Percentiles rank a stretch among this genome's conserved stretches.
Evolutionary conservation across 768 basidiomycete species (phyloP).

Genomic region (Hypsizygus marmoreus): DNA sequence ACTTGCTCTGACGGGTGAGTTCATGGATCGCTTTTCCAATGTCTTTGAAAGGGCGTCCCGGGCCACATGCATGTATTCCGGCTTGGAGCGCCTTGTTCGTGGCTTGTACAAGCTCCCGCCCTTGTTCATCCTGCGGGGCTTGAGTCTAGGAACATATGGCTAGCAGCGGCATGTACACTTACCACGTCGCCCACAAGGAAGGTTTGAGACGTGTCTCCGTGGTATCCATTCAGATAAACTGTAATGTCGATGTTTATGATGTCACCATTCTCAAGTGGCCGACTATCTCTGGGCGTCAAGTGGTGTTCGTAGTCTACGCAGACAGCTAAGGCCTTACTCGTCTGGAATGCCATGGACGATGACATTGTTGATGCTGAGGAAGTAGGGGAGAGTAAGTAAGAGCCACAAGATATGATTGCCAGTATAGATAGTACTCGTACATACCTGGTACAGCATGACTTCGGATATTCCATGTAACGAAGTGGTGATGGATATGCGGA

Average conservation of each 20-base stretch:
- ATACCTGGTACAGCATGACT: slow-evolving; percentile 74
- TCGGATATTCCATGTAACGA: slow-evolving; percentile 72
- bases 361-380: slow-evolving; percentile 82
- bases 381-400: slow-evolving; percentile 43
- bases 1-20: slow-evolving; percentile 41
- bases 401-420: not conserved
- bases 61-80: slow-evolving; percentile 76
- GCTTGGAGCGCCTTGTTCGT: slow-evolving; percentile 66
- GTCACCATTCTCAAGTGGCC: slow-evolving; percentile 78
- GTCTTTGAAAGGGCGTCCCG: slow-evolving; percentile 62
- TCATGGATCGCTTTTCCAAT: slow-evolving; percentile 76
- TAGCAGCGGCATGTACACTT: slow-evolving; percentile 19
- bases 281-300: slow-evolving; percentile 44
- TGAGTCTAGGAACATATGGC: not conserved
- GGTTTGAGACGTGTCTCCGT: slow-evolving; percentile 87
- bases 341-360: slow-evolving; percentile 91
- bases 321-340: slow-evolving; percentile 50
- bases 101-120: slow-evolving; percentile 61
- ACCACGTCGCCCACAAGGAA: slow-evolving; percentile 84
- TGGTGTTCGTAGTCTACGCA: not conserved
- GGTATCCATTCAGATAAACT: slow-evolving; percentile 79
- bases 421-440: too few species aligned
- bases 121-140: slow-evolving; percentile 65
- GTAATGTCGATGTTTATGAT: slow-evolving; percentile 91
- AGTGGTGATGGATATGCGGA: slow-evolving; percentile 89